These are phyloP conservation scores for Tolypocladium guangdongense DNA, from an alignment of 2,329 filamentous ascomycete genomes.

Conservation along the genomic window DNA sequence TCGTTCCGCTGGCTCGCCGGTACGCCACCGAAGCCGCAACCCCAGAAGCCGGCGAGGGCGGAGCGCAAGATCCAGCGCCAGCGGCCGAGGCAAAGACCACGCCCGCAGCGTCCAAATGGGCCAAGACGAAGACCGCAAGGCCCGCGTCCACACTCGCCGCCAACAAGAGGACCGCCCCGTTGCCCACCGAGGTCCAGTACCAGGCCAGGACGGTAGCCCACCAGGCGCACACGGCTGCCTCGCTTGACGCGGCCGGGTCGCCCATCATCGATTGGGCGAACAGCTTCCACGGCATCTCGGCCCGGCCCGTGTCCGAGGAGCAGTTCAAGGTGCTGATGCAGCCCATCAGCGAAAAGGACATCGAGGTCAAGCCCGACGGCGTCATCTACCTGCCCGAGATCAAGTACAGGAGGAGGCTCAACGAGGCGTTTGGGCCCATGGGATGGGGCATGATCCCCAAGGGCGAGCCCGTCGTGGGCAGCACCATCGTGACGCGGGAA, in stretches of 20 bases:
- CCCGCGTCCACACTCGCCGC: neutral
- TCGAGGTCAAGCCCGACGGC: constrained; percentile 96
- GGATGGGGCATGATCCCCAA: constrained; percentile 90
- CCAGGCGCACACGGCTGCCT: constrained; percentile 2
- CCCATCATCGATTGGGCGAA: constrained; percentile 61
- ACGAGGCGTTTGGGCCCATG: constrained; percentile 84
- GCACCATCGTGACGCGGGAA: constrained; percentile 72
- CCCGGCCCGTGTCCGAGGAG: constrained; percentile 58
- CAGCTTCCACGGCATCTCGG: constrained; percentile 71
- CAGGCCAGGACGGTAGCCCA: constrained; percentile 9
- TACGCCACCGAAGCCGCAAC: constrained; percentile 11
- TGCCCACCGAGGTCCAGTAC: constrained; percentile 3
- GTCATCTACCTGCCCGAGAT: constrained; percentile 96
- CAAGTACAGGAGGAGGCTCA: constrained; percentile 88
- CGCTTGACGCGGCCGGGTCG: constrained; percentile 2
- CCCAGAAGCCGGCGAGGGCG: neutral
- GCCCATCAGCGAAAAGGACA: constrained; percentile 59
- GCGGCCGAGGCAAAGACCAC: neutral
- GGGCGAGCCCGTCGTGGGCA: constrained; percentile 75
- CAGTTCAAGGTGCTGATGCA: constrained; percentile 57
- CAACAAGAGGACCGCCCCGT: neutral
- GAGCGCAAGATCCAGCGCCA: neutral
- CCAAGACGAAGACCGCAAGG: neutral
- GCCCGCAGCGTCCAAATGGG: neutral
- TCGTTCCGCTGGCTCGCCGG: constrained; percentile 9